Percentiles rank a stretch among this genome's conserved stretches.
Conservation (phyloP, 148 eudicot species). For the Camellia granthamiana region DNA sequence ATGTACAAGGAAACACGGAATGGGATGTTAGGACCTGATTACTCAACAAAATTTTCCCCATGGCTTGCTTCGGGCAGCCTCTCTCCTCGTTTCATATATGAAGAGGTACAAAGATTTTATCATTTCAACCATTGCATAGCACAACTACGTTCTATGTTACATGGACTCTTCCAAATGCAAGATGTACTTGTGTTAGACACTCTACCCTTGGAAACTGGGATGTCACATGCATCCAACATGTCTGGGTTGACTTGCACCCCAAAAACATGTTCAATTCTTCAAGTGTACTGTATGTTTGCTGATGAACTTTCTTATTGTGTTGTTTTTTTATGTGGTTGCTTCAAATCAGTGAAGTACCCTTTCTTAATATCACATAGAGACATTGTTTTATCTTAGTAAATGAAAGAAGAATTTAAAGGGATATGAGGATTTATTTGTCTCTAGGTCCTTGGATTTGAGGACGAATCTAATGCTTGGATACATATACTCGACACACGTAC, state of each 20-base stretch:
- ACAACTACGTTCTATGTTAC: background rate
- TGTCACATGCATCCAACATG: background rate
- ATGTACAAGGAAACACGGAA: constrained; percentile 77
- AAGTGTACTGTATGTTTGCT: background rate
- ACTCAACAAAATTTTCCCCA: constrained; percentile 95
- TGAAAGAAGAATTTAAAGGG: constrained; percentile 1
- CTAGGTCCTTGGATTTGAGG: background rate
- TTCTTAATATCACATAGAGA: background rate
- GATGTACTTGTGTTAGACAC: background rate
- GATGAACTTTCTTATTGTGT: background rate
- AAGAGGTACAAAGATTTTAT: constrained; percentile 51
- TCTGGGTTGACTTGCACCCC: background rate
- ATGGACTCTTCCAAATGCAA: background rate
- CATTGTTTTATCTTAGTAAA: background rate
- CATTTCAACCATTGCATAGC: background rate
- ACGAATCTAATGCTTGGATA: background rate
- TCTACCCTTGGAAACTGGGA: background rate
- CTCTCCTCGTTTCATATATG: constrained; percentile 78
- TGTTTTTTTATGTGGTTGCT: background rate
- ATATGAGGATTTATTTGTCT: background rate
- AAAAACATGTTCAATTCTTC: background rate
- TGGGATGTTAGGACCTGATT: constrained; percentile 93
- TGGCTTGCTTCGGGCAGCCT: constrained; percentile 94
- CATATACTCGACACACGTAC: background rate
- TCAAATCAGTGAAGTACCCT: background rate